Base-by-base conservation (phyloP, 2,329 filamentous ascomycete species). In the Akanthomyces uredinophilus region DNA sequence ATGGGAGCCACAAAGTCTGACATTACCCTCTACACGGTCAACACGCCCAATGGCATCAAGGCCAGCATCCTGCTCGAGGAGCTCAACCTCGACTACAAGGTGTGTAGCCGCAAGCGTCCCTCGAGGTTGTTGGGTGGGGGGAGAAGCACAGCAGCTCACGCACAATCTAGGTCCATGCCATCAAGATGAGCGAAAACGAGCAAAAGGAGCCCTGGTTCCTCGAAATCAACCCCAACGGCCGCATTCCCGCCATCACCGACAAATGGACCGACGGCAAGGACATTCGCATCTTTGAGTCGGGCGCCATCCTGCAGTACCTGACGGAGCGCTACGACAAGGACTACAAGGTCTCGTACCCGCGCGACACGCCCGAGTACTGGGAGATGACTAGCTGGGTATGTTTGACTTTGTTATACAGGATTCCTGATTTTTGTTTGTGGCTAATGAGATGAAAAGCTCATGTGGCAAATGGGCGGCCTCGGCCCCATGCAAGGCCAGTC, bases 21-120 rank as follows among this genome's bases (percentile, higher is more conserved):
- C 68, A 92, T 96, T 69, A 89, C 87, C 49, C 84, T 96, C 35
- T 96, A 95, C 79, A 96, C 92, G 14, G 82, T 84, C 14, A 83
- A 87, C 70, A 96, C 93, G 57, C 91, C 93, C 51, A 96, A 96
- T 76, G 92, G 92, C 66, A 89, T 95, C 81, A 96, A 96, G 75
- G 85, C 91, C 65, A 92, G 90, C 62, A 96, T 96, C 66, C 83
- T 91, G 11, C 79, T 97, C 18, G 92, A 96, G 77, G 92, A 96
- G 77, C 82, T 96, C 5, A 88, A 88, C 67, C 78, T 96, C 46
- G 84, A 88, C n/a, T 96, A 96, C 78, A 87, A 92, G 76, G 84
- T 87, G 58, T 50, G 62, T 16, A 18, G 20, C 50, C 10, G 13
- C 14, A 16, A n/a, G 11, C 2, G 4, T 3, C 4, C 8, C 10